Evolutionary conservation across 1,284 basidiomycete genomes (phyloP).

Genomic region (Leccinum discolor): DNA sequence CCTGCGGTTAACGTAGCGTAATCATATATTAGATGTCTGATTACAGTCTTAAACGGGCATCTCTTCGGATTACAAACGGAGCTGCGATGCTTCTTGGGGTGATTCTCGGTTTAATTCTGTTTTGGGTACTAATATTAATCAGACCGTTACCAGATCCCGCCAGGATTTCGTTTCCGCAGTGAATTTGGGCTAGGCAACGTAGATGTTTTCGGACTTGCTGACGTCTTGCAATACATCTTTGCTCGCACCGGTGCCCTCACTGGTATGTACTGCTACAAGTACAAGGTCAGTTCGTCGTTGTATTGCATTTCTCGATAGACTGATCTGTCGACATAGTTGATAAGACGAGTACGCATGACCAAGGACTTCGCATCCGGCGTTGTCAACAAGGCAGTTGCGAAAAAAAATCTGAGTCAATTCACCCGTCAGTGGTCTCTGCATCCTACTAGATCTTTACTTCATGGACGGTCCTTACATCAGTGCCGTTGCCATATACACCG

Average conservation of each 20-base stretch:
- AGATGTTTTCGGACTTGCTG: conserved; percentile 98
- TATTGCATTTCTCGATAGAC: conserved; percentile 5
- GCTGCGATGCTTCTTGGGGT: background rate
- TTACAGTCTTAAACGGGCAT: background rate
- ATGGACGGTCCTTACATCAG: too few species aligned
- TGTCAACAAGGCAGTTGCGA: too few species aligned
- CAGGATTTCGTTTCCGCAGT: too few species aligned
- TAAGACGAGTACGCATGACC: conserved; percentile 99
- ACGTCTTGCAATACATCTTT: conserved; percentile 98
- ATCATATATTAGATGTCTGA: background rate
- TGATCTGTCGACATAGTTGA: conserved; percentile 55
- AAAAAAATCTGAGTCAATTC: too few species aligned
- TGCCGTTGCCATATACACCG: too few species aligned
- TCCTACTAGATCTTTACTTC: too few species aligned
- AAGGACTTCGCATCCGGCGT: conserved; percentile 71
- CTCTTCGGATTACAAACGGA: background rate
- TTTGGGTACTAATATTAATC: background rate
- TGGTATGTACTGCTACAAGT: conserved; percentile 99
- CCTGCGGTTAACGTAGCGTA: too few species aligned
- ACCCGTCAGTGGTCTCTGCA: too few species aligned
- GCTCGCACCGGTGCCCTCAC: conserved; percentile 97
- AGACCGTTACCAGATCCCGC: background rate
- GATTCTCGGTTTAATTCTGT: background rate
- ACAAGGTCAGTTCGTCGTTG: conserved; percentile 64
- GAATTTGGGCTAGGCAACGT: conserved; percentile 95